These are phyloP conservation scores for Nannochloropsis salina DNA, from an alignment of 108 stramenopile genomes.

Conservation along the genomic window DNA sequence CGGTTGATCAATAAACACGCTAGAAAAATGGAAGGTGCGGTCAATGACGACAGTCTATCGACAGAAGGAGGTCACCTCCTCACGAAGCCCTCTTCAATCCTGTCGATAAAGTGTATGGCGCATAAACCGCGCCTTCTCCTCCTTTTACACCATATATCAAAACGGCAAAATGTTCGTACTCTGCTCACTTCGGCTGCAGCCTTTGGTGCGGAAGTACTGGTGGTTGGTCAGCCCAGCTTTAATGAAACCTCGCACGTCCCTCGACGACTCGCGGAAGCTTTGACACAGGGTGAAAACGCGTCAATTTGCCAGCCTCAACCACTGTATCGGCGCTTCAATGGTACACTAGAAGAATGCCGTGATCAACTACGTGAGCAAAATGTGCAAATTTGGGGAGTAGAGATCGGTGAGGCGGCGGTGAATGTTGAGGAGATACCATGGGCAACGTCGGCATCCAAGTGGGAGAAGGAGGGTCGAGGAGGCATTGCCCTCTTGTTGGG, in stretches of 20 bases:
- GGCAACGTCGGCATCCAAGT: background rate
- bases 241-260: constrained; percentile 26
- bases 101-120: too few species aligned
- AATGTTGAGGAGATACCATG: constrained; percentile 44
- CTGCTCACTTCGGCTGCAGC: constrained; percentile 41
- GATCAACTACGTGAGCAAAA: constrained; percentile 30
- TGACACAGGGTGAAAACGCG: background rate
- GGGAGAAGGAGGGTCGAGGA: background rate
- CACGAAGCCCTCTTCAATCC: too few species aligned
- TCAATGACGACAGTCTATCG: too few species aligned
- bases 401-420: constrained; percentile 37
- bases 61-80: too few species aligned
- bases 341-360: constrained; percentile 26
- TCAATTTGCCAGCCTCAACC: background rate
- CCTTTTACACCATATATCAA: constrained; percentile 49
- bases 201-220: constrained; percentile 44
- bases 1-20: too few species aligned
- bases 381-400: constrained; percentile 31
- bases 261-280: background rate
- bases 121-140: background rate
- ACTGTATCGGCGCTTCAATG: constrained; percentile 24
- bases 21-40: too few species aligned
- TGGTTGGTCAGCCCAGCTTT: constrained; percentile 45
- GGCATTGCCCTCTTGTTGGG: constrained; percentile 40
- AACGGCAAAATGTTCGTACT: constrained; percentile 43